Conservation (phyloP, 345 rosid genomes). For the Arabis alpina region DNA sequence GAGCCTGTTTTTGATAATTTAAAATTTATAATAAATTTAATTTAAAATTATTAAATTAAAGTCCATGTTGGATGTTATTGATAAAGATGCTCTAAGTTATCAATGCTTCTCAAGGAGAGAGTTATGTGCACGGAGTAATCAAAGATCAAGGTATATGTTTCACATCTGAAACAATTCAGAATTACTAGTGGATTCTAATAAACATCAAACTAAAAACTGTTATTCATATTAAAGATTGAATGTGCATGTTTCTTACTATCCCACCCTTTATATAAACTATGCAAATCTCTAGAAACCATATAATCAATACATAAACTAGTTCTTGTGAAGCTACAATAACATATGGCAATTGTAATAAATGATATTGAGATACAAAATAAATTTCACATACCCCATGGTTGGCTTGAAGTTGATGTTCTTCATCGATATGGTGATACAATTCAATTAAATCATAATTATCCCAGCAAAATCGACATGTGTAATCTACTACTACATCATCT, state of each 20-base stretch:
- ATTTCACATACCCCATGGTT: slow-evolving; percentile 37
- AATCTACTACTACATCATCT: slow-evolving; percentile 31
- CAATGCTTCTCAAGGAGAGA: not conserved
- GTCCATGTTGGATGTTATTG: no score
- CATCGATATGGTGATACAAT: slow-evolving; percentile 38
- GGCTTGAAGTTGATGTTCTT: slow-evolving; percentile 39
- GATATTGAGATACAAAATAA: not conserved
- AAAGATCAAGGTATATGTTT: not conserved
- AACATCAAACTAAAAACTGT: not conserved
- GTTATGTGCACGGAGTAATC: not conserved
- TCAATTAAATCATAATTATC: slow-evolving; percentile 41
- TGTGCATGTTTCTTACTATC: not conserved
- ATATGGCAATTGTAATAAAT: not conserved
- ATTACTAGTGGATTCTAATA: not conserved
- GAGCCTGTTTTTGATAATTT: no score
- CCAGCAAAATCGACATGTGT: slow-evolving; percentile 40
- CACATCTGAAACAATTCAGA: not conserved
- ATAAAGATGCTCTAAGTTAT: not conserved
- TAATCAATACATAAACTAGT: not conserved
- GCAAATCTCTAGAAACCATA: not conserved
- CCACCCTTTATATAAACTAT: not conserved
- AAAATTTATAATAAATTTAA: no score
- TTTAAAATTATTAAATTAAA: no score
- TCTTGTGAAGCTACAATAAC: slow-evolving; percentile 11
- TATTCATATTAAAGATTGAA: not conserved